Evolutionary conservation across 495 filamentous ascomycete genomes (phyloP).

Genomic region (Penicillium egyptiacum): DNA sequence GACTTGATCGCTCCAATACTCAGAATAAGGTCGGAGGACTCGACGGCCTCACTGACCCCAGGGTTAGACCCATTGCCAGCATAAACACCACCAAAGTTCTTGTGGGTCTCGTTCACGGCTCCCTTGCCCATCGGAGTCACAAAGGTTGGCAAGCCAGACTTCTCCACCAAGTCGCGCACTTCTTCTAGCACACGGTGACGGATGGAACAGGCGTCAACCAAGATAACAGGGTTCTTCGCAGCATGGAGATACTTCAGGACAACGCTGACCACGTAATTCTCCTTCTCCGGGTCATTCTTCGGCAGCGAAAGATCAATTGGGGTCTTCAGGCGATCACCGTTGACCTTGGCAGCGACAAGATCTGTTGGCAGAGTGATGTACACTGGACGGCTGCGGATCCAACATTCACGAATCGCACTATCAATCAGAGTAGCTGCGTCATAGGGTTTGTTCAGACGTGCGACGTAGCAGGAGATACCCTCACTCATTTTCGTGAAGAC

Average conservation of each 20-base stretch:
- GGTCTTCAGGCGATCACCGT: constrained; percentile 66
- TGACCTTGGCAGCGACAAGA: constrained; percentile 76
- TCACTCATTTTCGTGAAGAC: constrained; percentile 80
- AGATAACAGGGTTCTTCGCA: constrained; percentile 74
- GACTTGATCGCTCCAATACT: constrained; percentile 80
- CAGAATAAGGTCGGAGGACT: constrained; percentile 79
- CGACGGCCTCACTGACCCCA: constrained; percentile 70
- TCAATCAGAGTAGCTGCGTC: constrained; percentile 78
- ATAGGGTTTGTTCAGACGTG: constrained; percentile 64
- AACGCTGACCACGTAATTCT: constrained; percentile 81
- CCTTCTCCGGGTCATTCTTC: constrained; percentile 66
- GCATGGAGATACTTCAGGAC: constrained; percentile 74
- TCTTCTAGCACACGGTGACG: constrained; percentile 76
- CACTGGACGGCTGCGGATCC: constrained; percentile 69
- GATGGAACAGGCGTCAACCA: constrained; percentile 90
- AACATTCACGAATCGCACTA: constrained; percentile 76
- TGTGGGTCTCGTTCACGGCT: constrained; percentile 73
- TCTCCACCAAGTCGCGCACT: constrained; percentile 72
- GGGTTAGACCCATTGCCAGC: constrained; percentile 74
- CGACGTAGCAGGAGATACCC: constrained; percentile 67
- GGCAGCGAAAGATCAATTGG: constrained; percentile 67
- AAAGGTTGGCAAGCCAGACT: constrained; percentile 76
- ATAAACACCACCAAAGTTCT: constrained; percentile 83
- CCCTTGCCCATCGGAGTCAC: constrained; percentile 93
- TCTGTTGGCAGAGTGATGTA: constrained; percentile 88